Evolutionary conservation across 306 rosid genomes (phyloP), one percentile per base, ranked within the genome.

Genomic region (Alnus rubra): DNA sequence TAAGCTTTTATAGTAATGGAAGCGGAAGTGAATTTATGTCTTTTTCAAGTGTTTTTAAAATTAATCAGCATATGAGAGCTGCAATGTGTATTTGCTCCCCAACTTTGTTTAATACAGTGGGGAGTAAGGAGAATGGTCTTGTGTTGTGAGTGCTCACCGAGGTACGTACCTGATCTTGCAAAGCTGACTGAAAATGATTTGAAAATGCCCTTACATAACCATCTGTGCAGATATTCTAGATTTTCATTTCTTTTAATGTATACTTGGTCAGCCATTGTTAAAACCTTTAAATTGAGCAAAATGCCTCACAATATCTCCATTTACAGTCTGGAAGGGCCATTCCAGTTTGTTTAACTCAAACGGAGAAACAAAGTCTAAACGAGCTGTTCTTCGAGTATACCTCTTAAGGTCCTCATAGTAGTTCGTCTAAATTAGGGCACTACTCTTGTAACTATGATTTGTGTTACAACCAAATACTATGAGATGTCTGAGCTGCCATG

Each of bases 1-100:
- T 31, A 92, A 93, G 90, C 91, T 96, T 72, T 87, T 90, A 88
- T 81, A 84, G 68, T 81, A 76, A 82, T 53, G 60, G 74, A 45
- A 49, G 44, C 63, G 79, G 72, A 42, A 64, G 48, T 73, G 28
- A 39, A 60, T 19, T 16, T 78, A 82, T 64, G 69, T 63, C 74
- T 51, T 72, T 55, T 60, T 37, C 45, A 44, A 74, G 64, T 79
- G 74, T 78, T 56, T 15, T 15, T 31, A 60, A 60, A 48, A 58
- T 77, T 63, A 67, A 74, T 13, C 80, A 70, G 62, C 53, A 55
- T 71, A 58, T 60, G 42, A 69, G 68, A 59, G 56, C 53, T 76
- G 78, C 67, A 54, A 64, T 77, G 74, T 64, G 47, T 63, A 72
- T 53, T 65, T 68, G 82, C 70, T 76, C 55, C 16, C 49, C 67